Base-by-base conservation (phyloP, 805 yeast species). In the Peterozyma xylosa region DNA sequence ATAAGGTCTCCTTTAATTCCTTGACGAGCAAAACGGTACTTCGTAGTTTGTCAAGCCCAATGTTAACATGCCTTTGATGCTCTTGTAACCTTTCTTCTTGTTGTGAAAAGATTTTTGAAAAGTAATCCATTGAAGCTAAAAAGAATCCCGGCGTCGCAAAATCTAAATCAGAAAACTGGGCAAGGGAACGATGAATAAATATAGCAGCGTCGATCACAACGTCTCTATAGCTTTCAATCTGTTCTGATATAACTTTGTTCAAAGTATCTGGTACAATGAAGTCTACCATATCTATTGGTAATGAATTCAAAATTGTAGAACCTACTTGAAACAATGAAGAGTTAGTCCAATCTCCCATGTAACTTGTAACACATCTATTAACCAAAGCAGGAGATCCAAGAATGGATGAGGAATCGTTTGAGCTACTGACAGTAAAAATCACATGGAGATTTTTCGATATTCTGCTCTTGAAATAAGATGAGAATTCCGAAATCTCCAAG, bases 271-370 rank as follows among this genome's bases (percentile, higher is more conserved):
- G 76, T 3, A 59, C 45, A 1, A 33, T 34, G 49, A 67, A 74
- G 13, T 58, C 63, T 1, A 77, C 65, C 41, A 64, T 57, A 44
- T 80, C 83, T 13, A 84, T 56, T 1, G 91, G 86, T 10, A 80
- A 53, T 35, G 54, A 44, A 34, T 60, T 61, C 1, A 80, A 55
- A 37, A 70, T 15, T 2, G 42, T 15, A 3, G 14, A 5, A 0
- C 82, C 76, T 32, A 88, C 76, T 41, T 77, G 76, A 6, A 48
- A 42, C 40, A 82, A 58, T 0, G 88, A 64, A 0, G 54, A 47
- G 3, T 51, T 46, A 0, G 82, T 68, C 96, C 97, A 90, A 43
- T 78, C 78, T 4, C 96, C 96, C 82, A 88, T 79, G 89, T 91
- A 86, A 54, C 82, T 78, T 34, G 91, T 62, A 2, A 87, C 95